Evolutionary conservation across 1,284 basidiomycete genomes (phyloP).

Genomic region (Porogramme epimiltina): DNA sequence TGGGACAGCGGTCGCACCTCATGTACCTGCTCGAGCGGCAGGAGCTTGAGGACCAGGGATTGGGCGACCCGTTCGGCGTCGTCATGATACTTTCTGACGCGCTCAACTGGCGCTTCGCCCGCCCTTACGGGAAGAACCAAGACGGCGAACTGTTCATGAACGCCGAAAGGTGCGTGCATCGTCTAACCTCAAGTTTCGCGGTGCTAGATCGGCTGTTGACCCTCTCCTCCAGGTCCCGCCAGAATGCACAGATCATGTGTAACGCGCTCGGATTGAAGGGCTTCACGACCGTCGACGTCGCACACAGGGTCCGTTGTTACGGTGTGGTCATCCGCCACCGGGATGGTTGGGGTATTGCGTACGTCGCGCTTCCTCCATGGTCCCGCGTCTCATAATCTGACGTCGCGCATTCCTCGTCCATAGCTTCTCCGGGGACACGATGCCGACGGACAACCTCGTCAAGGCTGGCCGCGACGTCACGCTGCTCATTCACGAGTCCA

Average conservation of each 20-base stretch:
- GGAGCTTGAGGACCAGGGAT: constrained; percentile 67
- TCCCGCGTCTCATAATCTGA: too few relatives aligned
- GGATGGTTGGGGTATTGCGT: constrained; percentile 85
- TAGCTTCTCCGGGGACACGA: constrained; percentile 88
- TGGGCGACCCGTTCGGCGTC: constrained; percentile 54
- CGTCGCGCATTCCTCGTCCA: too few relatives aligned
- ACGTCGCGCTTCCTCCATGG: too few relatives aligned
- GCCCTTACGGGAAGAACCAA: constrained; percentile 41
- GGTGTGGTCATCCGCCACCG: constrained; percentile 69
- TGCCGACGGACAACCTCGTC: constrained; percentile 73
- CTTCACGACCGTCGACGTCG: constrained; percentile 69
- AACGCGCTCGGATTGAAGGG: constrained; percentile 51
- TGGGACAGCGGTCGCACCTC: constrained; percentile 58
- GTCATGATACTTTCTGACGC: constrained; percentile 56
- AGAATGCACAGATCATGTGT: constrained; percentile 46
- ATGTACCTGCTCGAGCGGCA: constrained; percentile 68
- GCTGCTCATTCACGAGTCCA: constrained; percentile 92
- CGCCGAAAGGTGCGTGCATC: constrained; percentile 7
- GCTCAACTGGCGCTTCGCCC: constrained; percentile 47
- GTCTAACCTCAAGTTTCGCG: too few relatives aligned
- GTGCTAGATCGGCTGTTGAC: too few relatives aligned
- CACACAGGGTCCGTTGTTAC: constrained; percentile 75
- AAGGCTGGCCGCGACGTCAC: constrained; percentile 71
- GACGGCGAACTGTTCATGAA: constrained; percentile 22
- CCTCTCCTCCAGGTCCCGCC: constrained; percentile 37